These are phyloP conservation scores for Lachnellula occidentalis DNA, from an alignment of 2,329 filamentous ascomycete genomes.

Conservation along the genomic window DNA sequence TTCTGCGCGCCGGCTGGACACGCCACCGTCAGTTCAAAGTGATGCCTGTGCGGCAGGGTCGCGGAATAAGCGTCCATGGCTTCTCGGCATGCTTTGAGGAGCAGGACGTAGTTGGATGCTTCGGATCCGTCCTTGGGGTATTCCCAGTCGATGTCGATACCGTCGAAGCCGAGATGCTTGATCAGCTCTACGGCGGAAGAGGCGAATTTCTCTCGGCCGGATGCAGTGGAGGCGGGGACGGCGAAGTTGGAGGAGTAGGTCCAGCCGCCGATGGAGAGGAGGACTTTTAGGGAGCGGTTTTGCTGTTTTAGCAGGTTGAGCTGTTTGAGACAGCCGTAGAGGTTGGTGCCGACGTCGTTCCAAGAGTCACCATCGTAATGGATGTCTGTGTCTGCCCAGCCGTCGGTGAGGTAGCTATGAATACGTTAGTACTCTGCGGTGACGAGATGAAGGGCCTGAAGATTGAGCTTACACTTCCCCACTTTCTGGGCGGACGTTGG, in stretches of 20 bases:
- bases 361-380: constrained; percentile 63
- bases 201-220: constrained; percentile 68
- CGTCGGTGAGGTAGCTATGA: constrained; percentile 47
- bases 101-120: constrained; percentile 53
- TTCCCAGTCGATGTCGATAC: constrained; percentile 65
- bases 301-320: constrained; percentile 75
- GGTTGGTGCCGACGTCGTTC: constrained; percentile 69
- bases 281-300: constrained; percentile 77
- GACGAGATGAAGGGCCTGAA: neutral
- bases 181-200: constrained; percentile 67
- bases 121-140: constrained; percentile 52
- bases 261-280: constrained; percentile 89
- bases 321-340: constrained; percentile 88
- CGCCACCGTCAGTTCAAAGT: constrained; percentile 61
- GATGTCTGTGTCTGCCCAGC: constrained; percentile 53
- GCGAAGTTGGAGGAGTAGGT: constrained; percentile 83
- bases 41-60: constrained; percentile 35
- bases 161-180: constrained; percentile 74
- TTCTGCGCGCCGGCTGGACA: constrained; percentile 58
- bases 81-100: constrained; percentile 49
- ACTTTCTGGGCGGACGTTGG: constrained; percentile 71
- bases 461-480: constrained; percentile 62
- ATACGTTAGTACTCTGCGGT: constrained; percentile 5
- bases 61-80: constrained; percentile 54
- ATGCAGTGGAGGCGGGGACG: constrained; percentile 63